Conservation (phyloP, 306 rosid species). For the Lathyrus aphaca region DNA sequence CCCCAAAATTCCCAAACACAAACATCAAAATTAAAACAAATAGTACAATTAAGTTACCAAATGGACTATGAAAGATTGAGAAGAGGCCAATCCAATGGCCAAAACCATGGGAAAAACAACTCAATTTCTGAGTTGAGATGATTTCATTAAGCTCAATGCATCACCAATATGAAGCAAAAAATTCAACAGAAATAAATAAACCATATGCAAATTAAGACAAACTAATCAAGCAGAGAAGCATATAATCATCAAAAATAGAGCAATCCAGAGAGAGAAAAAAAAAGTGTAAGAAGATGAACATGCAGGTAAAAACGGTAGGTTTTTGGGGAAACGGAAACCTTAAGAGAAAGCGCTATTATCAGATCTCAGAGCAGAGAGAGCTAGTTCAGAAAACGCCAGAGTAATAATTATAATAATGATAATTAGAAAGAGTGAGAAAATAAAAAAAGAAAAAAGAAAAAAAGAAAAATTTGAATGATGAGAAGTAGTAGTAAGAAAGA, state of each 20-base stretch:
- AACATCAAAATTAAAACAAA: conserved; percentile 21
- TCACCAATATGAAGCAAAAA: conserved; percentile 31
- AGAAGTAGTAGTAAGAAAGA: not conserved
- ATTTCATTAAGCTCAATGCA: conserved; percentile 39
- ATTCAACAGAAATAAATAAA: conserved; percentile 24
- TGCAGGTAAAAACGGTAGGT: conserved; percentile 39
- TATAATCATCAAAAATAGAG: not conserved
- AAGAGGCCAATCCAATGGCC: conserved; percentile 40
- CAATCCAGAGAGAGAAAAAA: conserved; percentile 17
- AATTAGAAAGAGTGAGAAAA: conserved; percentile 20
- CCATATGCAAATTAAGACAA: conserved; percentile 32
- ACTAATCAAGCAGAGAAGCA: conserved; percentile 32
- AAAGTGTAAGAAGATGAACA: conserved; percentile 39
- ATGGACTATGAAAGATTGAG: conserved; percentile 29
- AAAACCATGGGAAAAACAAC: conserved; percentile 1
- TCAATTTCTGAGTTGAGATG: conserved; percentile 15
- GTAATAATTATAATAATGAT: conserved; percentile 14
- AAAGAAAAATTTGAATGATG: conserved; percentile 37
- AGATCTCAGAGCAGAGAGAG: conserved; percentile 42
- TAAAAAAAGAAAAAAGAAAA: not conserved
- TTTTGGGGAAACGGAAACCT: conserved; percentile 34
- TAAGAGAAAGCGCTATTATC: conserved; percentile 29
- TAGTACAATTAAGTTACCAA: conserved; percentile 11
- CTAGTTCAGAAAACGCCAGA: conserved; percentile 36
- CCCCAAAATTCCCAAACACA: conserved; percentile 1